These are phyloP conservation scores for Didymella glomerata DNA, from an alignment of 2,329 filamentous ascomycete species.

Conservation along the genomic window DNA sequence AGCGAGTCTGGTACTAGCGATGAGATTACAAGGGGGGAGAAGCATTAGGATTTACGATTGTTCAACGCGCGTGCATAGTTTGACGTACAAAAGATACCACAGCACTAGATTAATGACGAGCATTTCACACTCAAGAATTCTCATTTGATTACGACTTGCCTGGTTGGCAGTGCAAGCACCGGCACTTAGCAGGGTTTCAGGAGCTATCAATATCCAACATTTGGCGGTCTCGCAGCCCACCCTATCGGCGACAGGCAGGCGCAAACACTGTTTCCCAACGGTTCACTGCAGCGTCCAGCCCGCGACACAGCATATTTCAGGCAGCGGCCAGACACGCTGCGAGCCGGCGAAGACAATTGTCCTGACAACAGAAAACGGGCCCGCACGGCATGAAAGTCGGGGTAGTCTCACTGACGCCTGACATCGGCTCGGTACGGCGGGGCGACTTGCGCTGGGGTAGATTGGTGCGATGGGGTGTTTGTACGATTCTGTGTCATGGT, in stretches of 20 bases:
- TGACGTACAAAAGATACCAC: conserved; percentile 21
- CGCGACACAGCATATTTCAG: conserved; percentile 18
- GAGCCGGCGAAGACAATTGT: conserved; percentile 8
- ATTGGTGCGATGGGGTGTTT: conserved; percentile 2
- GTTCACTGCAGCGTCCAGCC: conserved; percentile 21
- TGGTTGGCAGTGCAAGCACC: too few species aligned
- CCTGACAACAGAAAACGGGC: conserved; percentile 15
- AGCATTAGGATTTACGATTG: conserved; percentile 10
- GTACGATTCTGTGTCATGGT: conserved; percentile 13
- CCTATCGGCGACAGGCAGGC: conserved; percentile 10
- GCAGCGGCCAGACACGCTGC: conserved; percentile 8
- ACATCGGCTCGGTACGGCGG: conserved; percentile 14
- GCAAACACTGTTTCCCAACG: conserved; percentile 23
- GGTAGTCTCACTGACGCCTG: conserved; percentile 7
- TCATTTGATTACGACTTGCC: background rate
- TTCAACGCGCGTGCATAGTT: conserved; percentile 3
- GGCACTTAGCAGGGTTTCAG: conserved; percentile 3
- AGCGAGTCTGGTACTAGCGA: conserved; percentile 21
- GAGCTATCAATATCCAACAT: conserved; percentile 17
- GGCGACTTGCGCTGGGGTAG: conserved; percentile 2
- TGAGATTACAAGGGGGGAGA: conserved; percentile 14
- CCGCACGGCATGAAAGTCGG: conserved; percentile 6
- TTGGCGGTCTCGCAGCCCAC: conserved; percentile 9
- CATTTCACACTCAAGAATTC: background rate
- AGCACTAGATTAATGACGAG: conserved; percentile 16